Evolutionary conservation across 2,329 filamentous ascomycete species (phyloP), one percentile per base, ranked within the genome.

Genomic region (Epichloe aotearoae): DNA sequence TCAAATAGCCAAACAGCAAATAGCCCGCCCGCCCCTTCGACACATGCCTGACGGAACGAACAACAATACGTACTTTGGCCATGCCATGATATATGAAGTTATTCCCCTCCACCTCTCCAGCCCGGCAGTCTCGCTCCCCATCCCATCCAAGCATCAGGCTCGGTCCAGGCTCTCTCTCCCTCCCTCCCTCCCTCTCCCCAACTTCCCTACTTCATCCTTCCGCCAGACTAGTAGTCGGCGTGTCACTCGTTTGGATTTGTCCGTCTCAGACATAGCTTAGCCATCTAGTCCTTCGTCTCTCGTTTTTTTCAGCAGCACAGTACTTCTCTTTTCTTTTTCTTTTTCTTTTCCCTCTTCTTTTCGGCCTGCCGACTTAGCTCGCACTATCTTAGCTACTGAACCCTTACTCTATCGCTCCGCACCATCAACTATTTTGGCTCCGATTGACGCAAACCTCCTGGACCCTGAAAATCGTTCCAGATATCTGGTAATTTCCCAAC

Each of bases 221-320:
- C 49, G 52, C 33, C 46, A 37, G 49, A 49, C 46, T 19, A 4
- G 8, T 14, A 39, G 46, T 51, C 33, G 50, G 49, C 52, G 45
- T 53, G 49, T 42, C 52, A 51, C 39, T 53, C 49, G 26, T 46
- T 53, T 51, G 11, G 14, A 26, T 42, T n/a, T 23, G 19, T 37
- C 23, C 44, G 33, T 19, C 38, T 42, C n/a, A 20, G 38, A 26
- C n/a, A 20, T 42, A 8, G 36, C 23, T 23, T 38, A n/a, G 26
- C 20, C 34, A 33, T 47, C 26, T 30, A 6, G 23, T 40, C 47
- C 17, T 37, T 41, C 50, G 39, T 30, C 15, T 7, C 40, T 45
- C 46, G 43, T 26, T 7, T 33, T 34, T 17, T 38, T 26, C 34
- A 17, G 10, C 44, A 44, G 7, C 43, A 36, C 14, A 33, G n/a